Evolutionary conservation across 805 yeast species (phyloP).

Genomic region (Candida corydali): DNA sequence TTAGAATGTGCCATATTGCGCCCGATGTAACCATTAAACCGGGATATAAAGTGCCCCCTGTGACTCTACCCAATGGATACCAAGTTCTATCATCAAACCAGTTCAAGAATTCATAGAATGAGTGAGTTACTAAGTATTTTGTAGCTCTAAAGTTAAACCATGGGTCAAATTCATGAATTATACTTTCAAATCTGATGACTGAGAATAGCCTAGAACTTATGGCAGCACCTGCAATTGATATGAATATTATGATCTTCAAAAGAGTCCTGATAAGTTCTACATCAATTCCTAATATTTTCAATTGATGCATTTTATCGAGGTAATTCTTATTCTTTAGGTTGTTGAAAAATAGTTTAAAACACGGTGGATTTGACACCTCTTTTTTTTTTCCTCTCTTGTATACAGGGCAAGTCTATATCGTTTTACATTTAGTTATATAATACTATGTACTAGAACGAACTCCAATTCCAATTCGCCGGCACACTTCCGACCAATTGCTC

Average conservation of each 20-base stretch:
- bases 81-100: constrained; percentile 99
- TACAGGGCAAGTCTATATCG: constrained; percentile 2
- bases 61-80: constrained; percentile 98
- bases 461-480: constrained; percentile 81
- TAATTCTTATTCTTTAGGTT: not conserved
- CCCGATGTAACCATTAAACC: constrained; percentile 99
- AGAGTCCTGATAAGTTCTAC: constrained; percentile 40
- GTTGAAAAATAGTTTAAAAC: constrained; percentile 6
- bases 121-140: constrained; percentile 77
- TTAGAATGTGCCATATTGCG: constrained; percentile 71
- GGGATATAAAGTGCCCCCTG: constrained; percentile 98
- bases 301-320: constrained; percentile 10
- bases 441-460: constrained; percentile 47
- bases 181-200: constrained; percentile 93
- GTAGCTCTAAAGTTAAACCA: constrained; percentile 97
- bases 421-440: not conserved
- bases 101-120: constrained; percentile 86
- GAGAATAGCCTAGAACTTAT: constrained; percentile 89
- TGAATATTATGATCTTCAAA: constrained; percentile 63
- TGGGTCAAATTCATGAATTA: constrained; percentile 96
- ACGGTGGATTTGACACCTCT: not conserved
- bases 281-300: constrained; percentile 26
- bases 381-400: not conserved
- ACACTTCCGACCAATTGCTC: constrained; percentile 44
- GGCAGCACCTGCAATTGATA: constrained; percentile 85